Conservation (phyloP, 306 rosid genomes). For the Quillaja saponaria region DNA sequence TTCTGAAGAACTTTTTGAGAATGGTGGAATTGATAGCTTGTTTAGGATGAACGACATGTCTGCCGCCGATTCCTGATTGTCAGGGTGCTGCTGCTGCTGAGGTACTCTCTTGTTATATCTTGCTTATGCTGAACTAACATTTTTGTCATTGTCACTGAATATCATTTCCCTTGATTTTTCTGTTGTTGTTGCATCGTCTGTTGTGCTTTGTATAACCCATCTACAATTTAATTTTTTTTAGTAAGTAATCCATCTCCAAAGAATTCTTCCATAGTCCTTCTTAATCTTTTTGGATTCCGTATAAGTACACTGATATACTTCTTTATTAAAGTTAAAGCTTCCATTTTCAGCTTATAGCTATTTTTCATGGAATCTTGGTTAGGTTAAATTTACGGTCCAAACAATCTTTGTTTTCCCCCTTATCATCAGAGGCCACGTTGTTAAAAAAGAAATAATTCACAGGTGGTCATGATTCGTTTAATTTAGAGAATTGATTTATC, state of each 20-base stretch:
- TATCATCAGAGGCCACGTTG: no score
- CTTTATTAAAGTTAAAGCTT: not conserved
- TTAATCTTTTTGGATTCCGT: no score
- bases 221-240: no score
- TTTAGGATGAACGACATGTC: slow-evolving; percentile 60
- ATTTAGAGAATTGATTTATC: no score
- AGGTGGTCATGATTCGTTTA: no score
- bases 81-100: slow-evolving; percentile 69
- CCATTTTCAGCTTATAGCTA: not conserved
- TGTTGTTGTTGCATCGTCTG: slow-evolving; percentile 9
- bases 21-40: slow-evolving; percentile 93
- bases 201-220: slow-evolving; percentile 14
- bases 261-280: no score
- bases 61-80: slow-evolving; percentile 64
- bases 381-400: not conserved
- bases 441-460: no score
- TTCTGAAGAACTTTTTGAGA: slow-evolving; percentile 84
- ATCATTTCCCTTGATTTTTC: slow-evolving; percentile 2
- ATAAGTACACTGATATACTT: not conserved
- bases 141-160: slow-evolving; percentile 16
- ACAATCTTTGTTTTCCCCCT: not conserved
- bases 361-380: slow-evolving; percentile 7
- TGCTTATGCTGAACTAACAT: not conserved
- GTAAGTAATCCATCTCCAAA: no score
- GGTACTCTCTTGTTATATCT: slow-evolving; percentile 50